Percentiles rank a stretch among this genome's conserved stretches.
Conservation (phyloP, 768 basidiomycete genomes). For the Leccinum variicolor region DNA sequence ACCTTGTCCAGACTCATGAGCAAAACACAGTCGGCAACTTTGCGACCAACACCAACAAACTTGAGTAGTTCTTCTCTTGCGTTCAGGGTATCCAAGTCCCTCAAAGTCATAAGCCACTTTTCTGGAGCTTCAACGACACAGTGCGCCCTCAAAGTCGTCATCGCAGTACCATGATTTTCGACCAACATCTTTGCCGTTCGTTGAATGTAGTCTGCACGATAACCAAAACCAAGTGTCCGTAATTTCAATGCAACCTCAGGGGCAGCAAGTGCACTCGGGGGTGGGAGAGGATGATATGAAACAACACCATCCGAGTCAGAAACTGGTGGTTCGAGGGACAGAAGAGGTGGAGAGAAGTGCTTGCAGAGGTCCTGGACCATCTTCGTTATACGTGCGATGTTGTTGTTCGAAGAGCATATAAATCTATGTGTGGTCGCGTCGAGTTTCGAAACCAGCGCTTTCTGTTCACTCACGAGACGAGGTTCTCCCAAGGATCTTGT, state of each 20-base stretch:
- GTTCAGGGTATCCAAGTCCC: conserved; percentile 45
- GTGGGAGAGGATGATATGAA: conserved; percentile 80
- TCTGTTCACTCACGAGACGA: conserved; percentile 71
- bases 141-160: background rate
- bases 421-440: conserved; percentile 52
- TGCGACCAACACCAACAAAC: conserved; percentile 90
- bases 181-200: conserved; percentile 77
- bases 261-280: conserved; percentile 62
- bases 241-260: conserved; percentile 59
- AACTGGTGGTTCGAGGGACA: conserved; percentile 42
- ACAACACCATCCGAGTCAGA: conserved; percentile 26
- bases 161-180: conserved; percentile 42
- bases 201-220: conserved; percentile 89
- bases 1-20: conserved; percentile 94
- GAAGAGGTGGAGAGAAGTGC: conserved; percentile 68
- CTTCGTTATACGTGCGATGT: conserved; percentile 89
- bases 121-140: conserved; percentile 47
- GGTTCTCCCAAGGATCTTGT: conserved; percentile 96
- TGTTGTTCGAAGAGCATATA: conserved; percentile 97
- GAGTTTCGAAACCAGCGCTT: conserved; percentile 1
- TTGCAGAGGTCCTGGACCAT: conserved; percentile 85
- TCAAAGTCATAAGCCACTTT: conserved; percentile 54
- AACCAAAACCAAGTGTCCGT: conserved; percentile 89
- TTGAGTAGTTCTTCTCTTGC: conserved; percentile 76
- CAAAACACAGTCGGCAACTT: conserved; percentile 94